phyloP scores from a whole-genome alignment of 73 alveolate genomes.

The Paramecium bursaria region DNA sequence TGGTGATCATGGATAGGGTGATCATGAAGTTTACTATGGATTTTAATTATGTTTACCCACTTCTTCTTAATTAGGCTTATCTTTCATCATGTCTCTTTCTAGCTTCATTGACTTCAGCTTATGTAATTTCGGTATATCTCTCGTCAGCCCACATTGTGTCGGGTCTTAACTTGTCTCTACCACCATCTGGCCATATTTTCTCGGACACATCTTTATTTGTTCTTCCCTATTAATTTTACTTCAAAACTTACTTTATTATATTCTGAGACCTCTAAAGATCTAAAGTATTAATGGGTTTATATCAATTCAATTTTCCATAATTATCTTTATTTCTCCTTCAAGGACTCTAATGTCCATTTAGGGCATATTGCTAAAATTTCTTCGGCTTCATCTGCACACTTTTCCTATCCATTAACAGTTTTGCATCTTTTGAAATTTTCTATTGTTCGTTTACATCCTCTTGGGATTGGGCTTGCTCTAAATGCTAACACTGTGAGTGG shows the following conservation, averaged over 20 bases:
- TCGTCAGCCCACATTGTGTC: conserved; percentile 74
- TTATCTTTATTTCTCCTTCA: conserved; percentile 65
- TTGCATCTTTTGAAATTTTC: conserved; percentile 63
- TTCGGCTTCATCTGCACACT: conserved; percentile 66
- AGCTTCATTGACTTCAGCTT: conserved; percentile 69
- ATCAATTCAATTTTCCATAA: conserved; percentile 56
- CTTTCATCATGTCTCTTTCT: conserved; percentile 68
- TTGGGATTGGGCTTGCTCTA: conserved; percentile 60
- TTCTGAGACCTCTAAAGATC: conserved; percentile 48
- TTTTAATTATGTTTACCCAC: background rate
- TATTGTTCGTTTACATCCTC: conserved; percentile 66
- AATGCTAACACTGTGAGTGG: conserved; percentile 49
- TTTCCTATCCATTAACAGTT: conserved; percentile 62
- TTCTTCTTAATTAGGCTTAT: conserved; percentile 32
- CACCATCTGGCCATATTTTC: conserved; percentile 71
- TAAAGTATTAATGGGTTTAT: conserved; percentile 6
- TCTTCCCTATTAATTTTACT: conserved; percentile 35
- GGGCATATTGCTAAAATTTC: conserved; percentile 69
- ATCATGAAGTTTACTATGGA: background rate
- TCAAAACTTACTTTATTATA: conserved; percentile 45
- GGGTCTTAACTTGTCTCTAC: conserved; percentile 65
- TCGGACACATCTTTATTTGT: conserved; percentile 64
- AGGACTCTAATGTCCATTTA: conserved; percentile 69
- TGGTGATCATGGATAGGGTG: background rate
- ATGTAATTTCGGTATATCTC: conserved; percentile 61